These are phyloP conservation scores for Suhomyces sp. DNA, from an alignment of 805 yeast genomes.

Conservation along the genomic window DNA sequence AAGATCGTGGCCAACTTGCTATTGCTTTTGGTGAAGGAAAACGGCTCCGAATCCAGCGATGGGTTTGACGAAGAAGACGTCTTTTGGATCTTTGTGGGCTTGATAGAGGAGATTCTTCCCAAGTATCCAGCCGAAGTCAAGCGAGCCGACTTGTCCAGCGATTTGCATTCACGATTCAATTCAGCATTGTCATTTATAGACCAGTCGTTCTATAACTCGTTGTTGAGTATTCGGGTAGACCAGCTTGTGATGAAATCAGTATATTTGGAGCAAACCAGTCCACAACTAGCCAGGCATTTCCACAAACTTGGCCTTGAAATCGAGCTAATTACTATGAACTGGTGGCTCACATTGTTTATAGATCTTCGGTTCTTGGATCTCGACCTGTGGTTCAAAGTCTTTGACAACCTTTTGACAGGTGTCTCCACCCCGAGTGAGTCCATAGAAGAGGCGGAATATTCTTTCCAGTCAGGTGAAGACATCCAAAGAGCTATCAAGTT, in stretches of 20 bases:
- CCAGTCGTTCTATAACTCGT: conserved; percentile 13
- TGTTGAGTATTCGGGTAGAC: conserved; percentile 36
- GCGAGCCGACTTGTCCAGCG: not conserved
- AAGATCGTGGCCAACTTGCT: conserved; percentile 53
- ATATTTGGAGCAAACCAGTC: conserved; percentile 36
- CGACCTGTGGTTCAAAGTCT: conserved; percentile 49
- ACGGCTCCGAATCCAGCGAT: not conserved
- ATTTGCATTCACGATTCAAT: not conserved
- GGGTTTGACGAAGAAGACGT: conserved; percentile 43
- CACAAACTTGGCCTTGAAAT: conserved; percentile 36
- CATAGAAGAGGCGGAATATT: not conserved
- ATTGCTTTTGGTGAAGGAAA: conserved; percentile 15
- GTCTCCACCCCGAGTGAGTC: not conserved
- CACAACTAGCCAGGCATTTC: conserved; percentile 39
- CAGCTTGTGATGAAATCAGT: conserved; percentile 31
- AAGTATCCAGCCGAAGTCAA: conserved; percentile 19
- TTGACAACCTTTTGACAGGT: conserved; percentile 45
- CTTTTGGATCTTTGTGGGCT: conserved; percentile 50
- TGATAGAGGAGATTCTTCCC: conserved; percentile 50
- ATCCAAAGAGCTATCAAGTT: conserved; percentile 25
- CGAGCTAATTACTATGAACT: conserved; percentile 50
- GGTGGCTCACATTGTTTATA: conserved; percentile 57
- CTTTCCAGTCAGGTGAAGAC: not conserved
- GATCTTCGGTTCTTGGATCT: conserved; percentile 44
- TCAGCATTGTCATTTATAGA: not conserved